These are phyloP conservation scores for Helotiales sp. DNA, from an alignment of 2,329 filamentous ascomycete species.

Conservation along the genomic window DNA sequence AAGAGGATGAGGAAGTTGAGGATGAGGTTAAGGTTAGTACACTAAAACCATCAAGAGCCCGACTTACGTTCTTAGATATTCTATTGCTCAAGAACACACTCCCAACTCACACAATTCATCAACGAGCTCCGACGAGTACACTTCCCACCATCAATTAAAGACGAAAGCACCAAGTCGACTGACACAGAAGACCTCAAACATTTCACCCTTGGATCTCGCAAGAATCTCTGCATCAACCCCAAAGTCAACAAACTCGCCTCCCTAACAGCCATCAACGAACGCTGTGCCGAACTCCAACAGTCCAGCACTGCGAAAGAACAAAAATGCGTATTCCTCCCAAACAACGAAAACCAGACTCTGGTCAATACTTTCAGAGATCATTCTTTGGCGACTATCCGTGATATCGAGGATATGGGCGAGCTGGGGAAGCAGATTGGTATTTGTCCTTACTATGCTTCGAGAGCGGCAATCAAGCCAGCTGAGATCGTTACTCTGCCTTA, in stretches of 20 bases:
- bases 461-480: slow-evolving; percentile 78
- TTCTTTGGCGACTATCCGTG: slow-evolving; percentile 80
- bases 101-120: slow-evolving; percentile 73
- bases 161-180: slow-evolving; percentile 41
- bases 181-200: slow-evolving; percentile 66
- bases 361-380: slow-evolving; percentile 85
- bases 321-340: slow-evolving; percentile 78
- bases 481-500: slow-evolving; percentile 95
- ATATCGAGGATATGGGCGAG: slow-evolving; percentile 87
- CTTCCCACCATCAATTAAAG: slow-evolving; percentile 61
- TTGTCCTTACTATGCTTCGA: slow-evolving; percentile 96
- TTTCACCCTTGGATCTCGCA: slow-evolving; percentile 70
- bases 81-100: slow-evolving; percentile 76
- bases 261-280: slow-evolving; percentile 87
- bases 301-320: slow-evolving; percentile 63
- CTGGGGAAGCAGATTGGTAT: slow-evolving; percentile 80
- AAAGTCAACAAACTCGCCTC: slow-evolving; percentile 73
- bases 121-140: slow-evolving; percentile 67
- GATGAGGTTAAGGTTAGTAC: slow-evolving; percentile 59
- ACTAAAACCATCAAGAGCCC: not conserved
- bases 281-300: slow-evolving; percentile 89
- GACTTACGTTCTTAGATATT: slow-evolving; percentile 55
- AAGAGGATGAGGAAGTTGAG: slow-evolving; percentile 54
- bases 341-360: slow-evolving; percentile 72
- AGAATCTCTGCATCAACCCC: slow-evolving; percentile 84